Conservation (phyloP, 306 rosid genomes). For the Cicer judaicum region DNA sequence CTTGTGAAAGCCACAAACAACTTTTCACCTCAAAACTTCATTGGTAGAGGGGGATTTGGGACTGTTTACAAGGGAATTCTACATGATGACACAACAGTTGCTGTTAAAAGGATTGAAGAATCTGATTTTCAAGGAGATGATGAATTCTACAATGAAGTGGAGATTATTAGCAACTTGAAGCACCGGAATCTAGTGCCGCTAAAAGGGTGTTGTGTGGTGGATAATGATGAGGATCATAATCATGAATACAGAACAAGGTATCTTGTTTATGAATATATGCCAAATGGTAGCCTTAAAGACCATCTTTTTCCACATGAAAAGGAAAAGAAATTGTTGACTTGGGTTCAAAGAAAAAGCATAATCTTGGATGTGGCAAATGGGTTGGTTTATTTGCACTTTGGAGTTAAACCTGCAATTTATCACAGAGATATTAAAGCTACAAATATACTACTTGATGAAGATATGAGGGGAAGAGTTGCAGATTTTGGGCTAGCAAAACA, state of each 20-base stretch:
- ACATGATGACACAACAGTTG: conserved; percentile 69
- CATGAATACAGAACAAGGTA: conserved; percentile 59
- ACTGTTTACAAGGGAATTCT: conserved; percentile 76
- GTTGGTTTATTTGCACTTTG: conserved; percentile 83
- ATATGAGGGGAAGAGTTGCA: conserved; percentile 80
- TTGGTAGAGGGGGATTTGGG: conserved; percentile 95
- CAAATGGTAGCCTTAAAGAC: conserved; percentile 80
- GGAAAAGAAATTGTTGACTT: conserved; percentile 54
- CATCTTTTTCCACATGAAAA: conserved; percentile 59
- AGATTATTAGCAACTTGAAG: conserved; percentile 83
- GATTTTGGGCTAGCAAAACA: conserved; percentile 92
- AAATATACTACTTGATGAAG: conserved; percentile 81
- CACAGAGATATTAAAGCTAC: conserved; percentile 93
- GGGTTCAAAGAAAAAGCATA: conserved; percentile 85
- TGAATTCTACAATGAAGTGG: conserved; percentile 84
- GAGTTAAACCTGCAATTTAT: conserved; percentile 85
- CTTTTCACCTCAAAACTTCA: conserved; percentile 72
- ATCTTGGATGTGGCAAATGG: conserved; percentile 89
- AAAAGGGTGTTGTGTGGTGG: conserved; percentile 87
- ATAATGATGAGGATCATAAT: conserved; percentile 45
- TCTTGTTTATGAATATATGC: conserved; percentile 87
- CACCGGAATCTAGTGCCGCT: conserved; percentile 87
- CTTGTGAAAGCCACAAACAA: conserved; percentile 75
- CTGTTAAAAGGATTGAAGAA: conserved; percentile 77
- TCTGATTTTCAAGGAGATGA: conserved; percentile 72